phyloP scores from a whole-genome alignment of 2,329 filamentous ascomycete species.

The Alternaria arborescens region DNA sequence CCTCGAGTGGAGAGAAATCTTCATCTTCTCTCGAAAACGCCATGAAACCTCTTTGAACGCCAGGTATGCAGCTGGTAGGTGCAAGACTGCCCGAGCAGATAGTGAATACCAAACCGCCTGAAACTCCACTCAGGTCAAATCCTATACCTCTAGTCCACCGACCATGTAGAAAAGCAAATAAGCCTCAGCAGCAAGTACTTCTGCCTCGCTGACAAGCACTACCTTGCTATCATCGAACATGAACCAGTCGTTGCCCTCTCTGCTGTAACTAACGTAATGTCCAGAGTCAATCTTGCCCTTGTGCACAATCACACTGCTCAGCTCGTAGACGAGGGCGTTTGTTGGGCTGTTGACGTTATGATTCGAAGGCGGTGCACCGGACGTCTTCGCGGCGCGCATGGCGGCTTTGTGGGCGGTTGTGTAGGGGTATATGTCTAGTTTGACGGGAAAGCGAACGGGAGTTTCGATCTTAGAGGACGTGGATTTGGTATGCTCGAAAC shows the following conservation, averaged over 20 bases:
- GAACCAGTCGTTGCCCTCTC: conserved; percentile 89
- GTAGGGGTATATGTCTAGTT: conserved; percentile 90
- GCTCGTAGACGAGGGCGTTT: conserved; percentile 78
- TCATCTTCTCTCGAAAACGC: neutral
- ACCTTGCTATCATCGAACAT: conserved; percentile 96
- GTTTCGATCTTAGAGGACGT: conserved; percentile 88
- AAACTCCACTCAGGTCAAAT: neutral
- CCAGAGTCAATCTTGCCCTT: conserved; percentile 92
- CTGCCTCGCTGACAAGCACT: conserved; percentile 80
- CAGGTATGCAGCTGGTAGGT: neutral
- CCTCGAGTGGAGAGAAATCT: neutral
- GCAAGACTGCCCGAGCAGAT: neutral
- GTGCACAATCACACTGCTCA: conserved; percentile 90
- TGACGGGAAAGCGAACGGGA: conserved; percentile 82
- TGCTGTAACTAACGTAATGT: conserved; percentile 89
- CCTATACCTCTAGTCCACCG: conserved; percentile 41
- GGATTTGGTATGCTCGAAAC: conserved; percentile 79
- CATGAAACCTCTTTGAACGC: neutral
- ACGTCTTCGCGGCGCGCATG: conserved; percentile 29
- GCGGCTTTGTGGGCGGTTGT: conserved; percentile 67
- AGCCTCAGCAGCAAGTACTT: conserved; percentile 85
- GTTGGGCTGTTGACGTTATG: conserved; percentile 44
- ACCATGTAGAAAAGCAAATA: conserved; percentile 85
- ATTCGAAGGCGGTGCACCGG: conserved; percentile 51
- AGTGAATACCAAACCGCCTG: neutral